A percentile compares a stretch with the other conserved stretches of the same genome.
These are phyloP conservation scores for Zychaea mexicana DNA, from an alignment of 371 early-diverging fungal genomes.

Conservation along the genomic window DNA sequence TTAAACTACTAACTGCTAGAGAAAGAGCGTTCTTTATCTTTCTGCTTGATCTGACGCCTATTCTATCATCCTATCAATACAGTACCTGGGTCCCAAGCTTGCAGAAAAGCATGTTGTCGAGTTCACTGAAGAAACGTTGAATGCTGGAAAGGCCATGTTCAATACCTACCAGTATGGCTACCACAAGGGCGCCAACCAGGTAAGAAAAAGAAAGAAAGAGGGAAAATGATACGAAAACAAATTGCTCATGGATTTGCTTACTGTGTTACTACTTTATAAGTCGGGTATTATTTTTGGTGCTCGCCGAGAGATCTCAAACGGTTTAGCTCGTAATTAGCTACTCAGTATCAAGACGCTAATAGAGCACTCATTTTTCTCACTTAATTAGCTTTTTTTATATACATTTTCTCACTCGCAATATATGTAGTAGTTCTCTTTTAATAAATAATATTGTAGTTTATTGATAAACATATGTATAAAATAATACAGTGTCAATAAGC, in stretches of 20 bases:
- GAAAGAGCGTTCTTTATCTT: neutral
- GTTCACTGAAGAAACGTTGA: constrained; percentile 70
- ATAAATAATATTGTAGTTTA: too few relatives aligned
- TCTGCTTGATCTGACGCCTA: neutral
- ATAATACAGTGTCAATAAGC: too few relatives aligned
- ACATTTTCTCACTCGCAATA: too few relatives aligned
- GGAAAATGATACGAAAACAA: too few relatives aligned
- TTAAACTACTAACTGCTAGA: neutral
- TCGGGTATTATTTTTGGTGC: constrained; percentile 55
- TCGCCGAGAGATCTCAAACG: constrained; percentile 45
- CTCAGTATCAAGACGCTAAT: neutral
- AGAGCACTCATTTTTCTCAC: neutral
- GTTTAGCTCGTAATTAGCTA: neutral
- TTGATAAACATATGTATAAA: too few relatives aligned
- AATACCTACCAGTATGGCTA: constrained; percentile 64
- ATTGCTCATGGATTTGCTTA: too few relatives aligned
- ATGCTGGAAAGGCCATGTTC: constrained; percentile 58
- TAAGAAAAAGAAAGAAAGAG: constrained; percentile 3
- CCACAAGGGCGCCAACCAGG: constrained; percentile 60
- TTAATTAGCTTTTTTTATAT: neutral
- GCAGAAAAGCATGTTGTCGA: constrained; percentile 69
- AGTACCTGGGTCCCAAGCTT: constrained; percentile 77
- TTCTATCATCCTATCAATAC: neutral
- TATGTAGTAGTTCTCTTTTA: too few relatives aligned
- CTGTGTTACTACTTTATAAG: constrained; percentile 9